Conservation (phyloP, 441 rosid species). For the Jatropha multifida region DNA sequence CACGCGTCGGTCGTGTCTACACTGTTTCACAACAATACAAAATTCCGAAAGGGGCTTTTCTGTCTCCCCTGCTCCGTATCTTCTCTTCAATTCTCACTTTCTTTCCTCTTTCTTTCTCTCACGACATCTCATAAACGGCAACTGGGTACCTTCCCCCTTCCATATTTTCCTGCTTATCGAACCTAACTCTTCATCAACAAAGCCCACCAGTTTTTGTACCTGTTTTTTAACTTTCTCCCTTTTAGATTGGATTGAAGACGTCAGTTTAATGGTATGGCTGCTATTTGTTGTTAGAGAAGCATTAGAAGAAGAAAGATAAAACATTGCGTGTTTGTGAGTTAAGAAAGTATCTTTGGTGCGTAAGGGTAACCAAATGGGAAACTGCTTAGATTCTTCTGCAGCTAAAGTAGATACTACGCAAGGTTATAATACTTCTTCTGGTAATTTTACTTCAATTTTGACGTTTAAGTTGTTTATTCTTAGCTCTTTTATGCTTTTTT, state of each 20-base stretch:
- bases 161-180: neutral
- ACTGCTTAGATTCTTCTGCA: constrained; percentile 68
- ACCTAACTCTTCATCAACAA: neutral
- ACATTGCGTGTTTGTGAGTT: neutral
- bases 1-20: constrained; percentile 10
- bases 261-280: neutral
- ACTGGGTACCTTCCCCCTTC: neutral
- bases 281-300: neutral
- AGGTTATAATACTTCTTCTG: constrained; percentile 51
- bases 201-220: neutral
- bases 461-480: neutral
- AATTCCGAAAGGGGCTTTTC: neutral
- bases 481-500: neutral
- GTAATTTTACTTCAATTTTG: constrained; percentile 30
- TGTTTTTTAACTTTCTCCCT: neutral
- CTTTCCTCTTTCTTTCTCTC: neutral
- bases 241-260: neutral
- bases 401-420: constrained; percentile 61
- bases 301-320: neutral
- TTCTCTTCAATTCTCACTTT: no score
- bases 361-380: constrained; percentile 48
- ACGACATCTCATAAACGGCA: neutral
- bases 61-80: neutral
- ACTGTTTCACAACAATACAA: neutral
- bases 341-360: neutral